Evolutionary conservation across 495 filamentous ascomycete genomes (phyloP).

Genomic region (Xylaria longipes): DNA sequence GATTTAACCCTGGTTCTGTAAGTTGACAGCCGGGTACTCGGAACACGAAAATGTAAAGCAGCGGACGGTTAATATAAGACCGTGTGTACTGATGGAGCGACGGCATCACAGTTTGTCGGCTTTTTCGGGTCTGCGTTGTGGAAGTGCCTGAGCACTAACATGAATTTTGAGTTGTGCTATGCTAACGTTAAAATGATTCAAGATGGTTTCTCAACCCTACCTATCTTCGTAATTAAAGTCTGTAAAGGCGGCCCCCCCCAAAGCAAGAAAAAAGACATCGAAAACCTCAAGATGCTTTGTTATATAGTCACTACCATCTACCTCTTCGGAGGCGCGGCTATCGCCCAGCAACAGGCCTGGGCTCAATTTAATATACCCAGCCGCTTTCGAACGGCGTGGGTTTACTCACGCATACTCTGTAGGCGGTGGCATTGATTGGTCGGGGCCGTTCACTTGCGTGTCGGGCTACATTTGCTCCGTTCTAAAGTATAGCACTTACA

Average conservation of each 20-base stretch:
- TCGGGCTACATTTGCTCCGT: constrained; percentile 21
- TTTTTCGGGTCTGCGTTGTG: constrained; percentile 12
- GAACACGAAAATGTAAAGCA: not conserved
- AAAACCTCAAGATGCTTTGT: constrained; percentile 16
- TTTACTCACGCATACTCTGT: constrained; percentile 1
- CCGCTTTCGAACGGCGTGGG: not conserved
- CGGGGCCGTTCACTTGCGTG: constrained; percentile 13
- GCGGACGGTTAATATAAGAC: not conserved
- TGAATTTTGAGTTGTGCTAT: not conserved
- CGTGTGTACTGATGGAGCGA: not conserved
- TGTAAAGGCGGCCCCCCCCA: not conserved
- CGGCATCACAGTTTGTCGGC: not conserved
- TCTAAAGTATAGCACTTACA: constrained; percentile 11
- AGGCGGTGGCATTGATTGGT: constrained; percentile 24
- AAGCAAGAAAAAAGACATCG: no score
- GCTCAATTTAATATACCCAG: constrained; percentile 21
- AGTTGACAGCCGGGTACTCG: not conserved
- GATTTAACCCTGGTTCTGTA: not conserved
- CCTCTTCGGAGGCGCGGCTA: constrained; percentile 11
- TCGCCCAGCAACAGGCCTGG: constrained; percentile 24
- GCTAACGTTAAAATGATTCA: not conserved
- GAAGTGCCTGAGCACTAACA: not conserved
- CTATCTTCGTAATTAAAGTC: not conserved
- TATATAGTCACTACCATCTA: not conserved
- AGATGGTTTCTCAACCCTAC: not conserved